Evolutionary conservation across 1,139 yeast genomes (phyloP), one percentile per base, ranked within the genome.

Genomic region (Taphrina confusa): DNA sequence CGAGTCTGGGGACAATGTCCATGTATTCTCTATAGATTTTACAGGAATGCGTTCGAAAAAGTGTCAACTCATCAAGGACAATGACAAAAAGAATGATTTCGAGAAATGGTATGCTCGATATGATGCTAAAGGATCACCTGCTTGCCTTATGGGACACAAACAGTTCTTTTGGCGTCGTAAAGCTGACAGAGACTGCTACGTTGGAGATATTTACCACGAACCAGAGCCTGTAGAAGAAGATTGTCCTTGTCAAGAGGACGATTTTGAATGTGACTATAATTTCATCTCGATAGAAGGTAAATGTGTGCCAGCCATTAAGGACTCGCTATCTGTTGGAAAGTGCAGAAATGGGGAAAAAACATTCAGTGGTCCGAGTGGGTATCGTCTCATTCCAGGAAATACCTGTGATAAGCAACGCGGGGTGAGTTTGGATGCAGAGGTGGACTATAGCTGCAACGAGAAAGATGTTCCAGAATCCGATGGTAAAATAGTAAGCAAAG

Each of bases 101-200:
- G 96, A 89, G 72, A 78, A 77, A n/a, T 80, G 88, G 77, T 77
- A 76, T 63, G 85, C 87, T 0, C 76, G 89, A 67, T 74, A 77
- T 40, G 77, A 78, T 1, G 74, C 77, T n/a, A 57, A 63, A 5
- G 74, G 77, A 4, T 73, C 77, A 3, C 87, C 87, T 1, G 68
- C 76, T 12, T 90, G 96, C 74, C 75, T 87, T 36, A 80, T 81
- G 75, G 97, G 97, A 6, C 87, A 82, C 62, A 80, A 77, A 66
- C 90, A 86, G 67, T 80, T 76, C 62, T 85, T 83, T 69, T 74
- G 69, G 62, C 79, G 96, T 71, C 82, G 95, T 73, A 87, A 87
- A 68, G 78, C 77, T 37, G 81, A 78, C 60, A 81, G 92, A 0
- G 69, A 82, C 63, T 90, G 97, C 75, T 81, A 84, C 68, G 83